These are phyloP conservation scores for Skeletonema tropicum DNA, from an alignment of 108 stramenopile species.

Conservation along the genomic window DNA sequence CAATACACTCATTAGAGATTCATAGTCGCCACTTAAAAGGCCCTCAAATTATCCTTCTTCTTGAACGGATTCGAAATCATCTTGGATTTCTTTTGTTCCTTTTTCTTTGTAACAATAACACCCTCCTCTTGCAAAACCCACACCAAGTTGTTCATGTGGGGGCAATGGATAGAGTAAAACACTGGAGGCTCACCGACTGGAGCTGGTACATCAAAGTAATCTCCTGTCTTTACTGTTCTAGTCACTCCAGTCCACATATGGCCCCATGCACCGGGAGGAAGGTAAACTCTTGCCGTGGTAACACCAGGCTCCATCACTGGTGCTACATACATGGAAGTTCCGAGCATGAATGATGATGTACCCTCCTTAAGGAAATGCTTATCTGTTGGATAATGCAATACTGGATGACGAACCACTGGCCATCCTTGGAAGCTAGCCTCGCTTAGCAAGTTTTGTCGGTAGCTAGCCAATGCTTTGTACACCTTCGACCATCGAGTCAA, in stretches of 20 bases:
- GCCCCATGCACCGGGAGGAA: slow-evolving; percentile 44
- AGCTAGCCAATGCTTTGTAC: slow-evolving; percentile 47
- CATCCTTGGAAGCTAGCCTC: slow-evolving; percentile 53
- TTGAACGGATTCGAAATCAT: neutral
- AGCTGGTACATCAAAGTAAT: slow-evolving; percentile 23
- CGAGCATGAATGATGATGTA: slow-evolving; percentile 43
- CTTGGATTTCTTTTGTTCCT: neutral
- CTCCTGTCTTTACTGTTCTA: neutral
- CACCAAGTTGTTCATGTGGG: neutral
- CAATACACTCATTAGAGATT: neutral
- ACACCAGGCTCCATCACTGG: slow-evolving; percentile 46
- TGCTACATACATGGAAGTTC: slow-evolving; percentile 36
- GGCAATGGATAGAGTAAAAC: slow-evolving; percentile 12
- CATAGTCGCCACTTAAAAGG: neutral
- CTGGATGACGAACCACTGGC: slow-evolving; percentile 58
- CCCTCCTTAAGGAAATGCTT: slow-evolving; percentile 18
- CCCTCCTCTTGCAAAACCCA: neutral
- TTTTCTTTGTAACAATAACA: neutral
- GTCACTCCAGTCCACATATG: slow-evolving; percentile 43
- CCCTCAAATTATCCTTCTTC: neutral
- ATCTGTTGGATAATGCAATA: slow-evolving; percentile 54
- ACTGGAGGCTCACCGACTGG: slow-evolving; percentile 47
- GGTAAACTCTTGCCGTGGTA: slow-evolving; percentile 28
- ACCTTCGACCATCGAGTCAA: slow-evolving; percentile 49
- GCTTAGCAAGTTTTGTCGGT: slow-evolving; percentile 42